These are phyloP conservation scores for Colletotrichum chrysophilum DNA, from an alignment of 2,329 filamentous ascomycete species.

Conservation along the genomic window DNA sequence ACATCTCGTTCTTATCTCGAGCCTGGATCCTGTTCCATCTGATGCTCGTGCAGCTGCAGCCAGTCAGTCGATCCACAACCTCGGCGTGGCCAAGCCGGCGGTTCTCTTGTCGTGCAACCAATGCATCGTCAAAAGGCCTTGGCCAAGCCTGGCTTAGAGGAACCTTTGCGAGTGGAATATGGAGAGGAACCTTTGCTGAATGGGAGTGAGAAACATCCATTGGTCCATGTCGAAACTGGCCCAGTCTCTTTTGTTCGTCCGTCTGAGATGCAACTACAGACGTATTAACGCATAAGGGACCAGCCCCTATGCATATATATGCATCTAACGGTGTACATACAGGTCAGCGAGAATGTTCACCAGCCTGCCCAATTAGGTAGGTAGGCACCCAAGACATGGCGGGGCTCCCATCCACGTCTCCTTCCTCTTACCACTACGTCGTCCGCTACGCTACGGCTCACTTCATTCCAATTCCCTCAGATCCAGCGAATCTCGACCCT, in stretches of 20 bases:
- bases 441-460: background rate
- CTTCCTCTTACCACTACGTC: background rate
- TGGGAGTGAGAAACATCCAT: background rate
- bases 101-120: background rate
- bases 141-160: background rate
- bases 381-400: background rate
- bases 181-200: background rate
- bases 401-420: background rate
- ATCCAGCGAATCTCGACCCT: background rate
- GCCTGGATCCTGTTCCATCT: background rate
- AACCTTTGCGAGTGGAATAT: background rate
- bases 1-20: background rate
- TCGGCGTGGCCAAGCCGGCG: background rate
- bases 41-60: background rate
- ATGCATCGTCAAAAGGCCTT: background rate
- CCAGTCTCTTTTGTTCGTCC: background rate
- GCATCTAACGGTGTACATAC: background rate
- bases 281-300: background rate
- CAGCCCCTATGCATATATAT: background rate
- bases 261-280: background rate
- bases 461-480: background rate
- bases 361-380: constrained; percentile 11
- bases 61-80: background rate
- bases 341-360: background rate
- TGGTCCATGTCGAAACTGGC: background rate